These are phyloP conservation scores for Teratosphaeriaceae sp. DNA, from an alignment of 2,329 filamentous ascomycete species.

Conservation along the genomic window DNA sequence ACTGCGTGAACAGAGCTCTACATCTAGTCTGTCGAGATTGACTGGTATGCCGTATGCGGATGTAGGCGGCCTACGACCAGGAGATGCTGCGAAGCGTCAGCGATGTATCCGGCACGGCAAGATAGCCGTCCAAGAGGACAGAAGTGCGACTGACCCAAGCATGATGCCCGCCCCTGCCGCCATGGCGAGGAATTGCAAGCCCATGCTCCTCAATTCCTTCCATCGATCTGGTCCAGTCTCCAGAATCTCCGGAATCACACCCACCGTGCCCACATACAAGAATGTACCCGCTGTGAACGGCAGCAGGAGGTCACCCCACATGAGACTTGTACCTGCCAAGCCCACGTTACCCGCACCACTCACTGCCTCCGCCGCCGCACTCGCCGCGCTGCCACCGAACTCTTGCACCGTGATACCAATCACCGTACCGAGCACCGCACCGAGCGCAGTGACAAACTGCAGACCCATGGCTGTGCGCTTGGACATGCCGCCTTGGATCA, in stretches of 20 bases:
- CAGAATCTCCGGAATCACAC: conserved; percentile 87
- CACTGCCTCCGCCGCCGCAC: conserved; percentile 24
- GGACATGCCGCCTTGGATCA: conserved; percentile 92
- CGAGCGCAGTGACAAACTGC: conserved; percentile 88
- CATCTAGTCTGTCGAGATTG: neutral
- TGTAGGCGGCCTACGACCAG: conserved; percentile 8
- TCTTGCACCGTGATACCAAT: conserved; percentile 97
- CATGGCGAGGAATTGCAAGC: conserved; percentile 79
- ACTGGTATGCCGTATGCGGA: neutral
- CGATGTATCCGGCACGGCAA: neutral
- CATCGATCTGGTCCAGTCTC: conserved; percentile 78
- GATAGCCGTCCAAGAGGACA: neutral
- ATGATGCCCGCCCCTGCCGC: conserved; percentile 86
- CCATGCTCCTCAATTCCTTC: conserved; percentile 70
- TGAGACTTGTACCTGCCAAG: conserved; percentile 78
- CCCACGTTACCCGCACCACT: conserved; percentile 47
- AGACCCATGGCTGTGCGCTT: conserved; percentile 91
- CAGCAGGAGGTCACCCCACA: conserved; percentile 83
- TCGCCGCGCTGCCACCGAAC: conserved; percentile 52
- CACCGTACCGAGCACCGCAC: conserved; percentile 81
- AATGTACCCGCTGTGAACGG: conserved; percentile 97
- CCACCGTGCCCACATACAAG: conserved; percentile 90
- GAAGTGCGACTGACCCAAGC: conserved; percentile 47
- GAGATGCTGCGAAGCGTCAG: conserved; percentile 7
- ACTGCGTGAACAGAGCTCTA: neutral